Conservation (phyloP, 1,139 yeast species). For the Taphrina wiesneri region DNA sequence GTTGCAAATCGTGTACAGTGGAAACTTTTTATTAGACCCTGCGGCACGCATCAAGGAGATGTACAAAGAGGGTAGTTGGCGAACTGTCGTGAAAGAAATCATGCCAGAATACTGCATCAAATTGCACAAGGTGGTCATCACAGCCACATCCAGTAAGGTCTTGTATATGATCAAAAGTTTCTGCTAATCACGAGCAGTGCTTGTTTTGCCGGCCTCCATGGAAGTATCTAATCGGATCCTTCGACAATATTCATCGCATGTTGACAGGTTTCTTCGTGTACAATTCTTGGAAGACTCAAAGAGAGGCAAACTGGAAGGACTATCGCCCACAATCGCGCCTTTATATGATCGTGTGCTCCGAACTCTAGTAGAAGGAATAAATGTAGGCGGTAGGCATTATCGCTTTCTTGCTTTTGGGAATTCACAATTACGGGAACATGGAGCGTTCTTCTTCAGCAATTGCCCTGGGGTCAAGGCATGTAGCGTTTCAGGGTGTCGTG, state of each 20-base stretch:
- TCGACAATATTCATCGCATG: conserved; percentile 7
- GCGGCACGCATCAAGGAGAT: not conserved
- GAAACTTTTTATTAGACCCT: not conserved
- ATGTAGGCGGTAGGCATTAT: conserved; percentile 32
- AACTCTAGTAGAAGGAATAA: conserved; percentile 30
- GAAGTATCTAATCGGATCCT: conserved; percentile 31
- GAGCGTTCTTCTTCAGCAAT: conserved; percentile 35
- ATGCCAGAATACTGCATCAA: conserved; percentile 12
- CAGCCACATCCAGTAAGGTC: conserved; percentile 1
- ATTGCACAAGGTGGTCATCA: conserved; percentile 10
- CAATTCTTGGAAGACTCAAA: conserved; percentile 24
- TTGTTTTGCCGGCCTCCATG: conserved; percentile 6
- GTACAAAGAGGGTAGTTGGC: not conserved
- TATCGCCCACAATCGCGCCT: not conserved
- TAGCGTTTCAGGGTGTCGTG: conserved; percentile 7
- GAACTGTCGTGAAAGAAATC: not conserved
- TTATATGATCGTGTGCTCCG: conserved; percentile 32
- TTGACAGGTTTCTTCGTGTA: conserved; percentile 25
- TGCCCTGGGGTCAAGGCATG: not conserved
- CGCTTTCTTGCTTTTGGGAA: conserved; percentile 36
- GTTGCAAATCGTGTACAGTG: conserved; percentile 1
- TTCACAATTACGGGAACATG: conserved; percentile 37
- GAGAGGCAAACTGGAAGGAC: conserved; percentile 1
- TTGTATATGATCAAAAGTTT: not conserved
- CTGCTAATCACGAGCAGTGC: not conserved